Percentiles rank a stretch among this genome's conserved stretches.
phyloP scores from a whole-genome alignment of 495 filamentous ascomycete genomes.

The Xylaria castorea region DNA sequence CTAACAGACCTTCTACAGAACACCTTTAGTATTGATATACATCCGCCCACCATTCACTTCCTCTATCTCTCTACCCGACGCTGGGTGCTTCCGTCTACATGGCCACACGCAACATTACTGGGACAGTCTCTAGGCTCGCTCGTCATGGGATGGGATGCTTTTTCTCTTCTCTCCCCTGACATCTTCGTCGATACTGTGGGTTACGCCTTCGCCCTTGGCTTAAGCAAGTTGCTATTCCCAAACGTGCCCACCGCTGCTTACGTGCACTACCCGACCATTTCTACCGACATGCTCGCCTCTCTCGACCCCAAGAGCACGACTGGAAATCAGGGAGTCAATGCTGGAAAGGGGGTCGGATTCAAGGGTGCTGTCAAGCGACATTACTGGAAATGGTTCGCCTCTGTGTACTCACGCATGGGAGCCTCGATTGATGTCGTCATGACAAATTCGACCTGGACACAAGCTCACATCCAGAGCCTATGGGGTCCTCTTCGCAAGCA shows the following conservation, averaged over 20 bases:
- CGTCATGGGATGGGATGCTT: conserved; percentile 89
- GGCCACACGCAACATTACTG: conserved; percentile 92
- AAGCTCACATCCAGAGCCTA: conserved; percentile 77
- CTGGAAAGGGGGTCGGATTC: conserved; percentile 73
- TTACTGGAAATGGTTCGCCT: conserved; percentile 89
- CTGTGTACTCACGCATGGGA: conserved; percentile 80
- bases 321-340: conserved; percentile 79
- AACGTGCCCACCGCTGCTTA: conserved; percentile 87
- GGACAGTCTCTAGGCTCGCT: conserved; percentile 90
- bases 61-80: conserved; percentile 88
- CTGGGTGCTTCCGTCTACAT: conserved; percentile 82
- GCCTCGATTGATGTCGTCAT: conserved; percentile 87
- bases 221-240: conserved; percentile 83
- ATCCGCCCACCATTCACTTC: conserved; percentile 82
- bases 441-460: conserved; percentile 96
- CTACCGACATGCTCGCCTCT: conserved; percentile 93
- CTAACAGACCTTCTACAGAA: conserved; percentile 52
- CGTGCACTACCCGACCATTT: conserved; percentile 98
- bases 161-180: conserved; percentile 87
- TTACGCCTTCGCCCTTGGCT: conserved; percentile 86
- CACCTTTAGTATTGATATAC: conserved; percentile 91
- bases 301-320: conserved; percentile 66
- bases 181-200: conserved; percentile 98
- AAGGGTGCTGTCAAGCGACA: conserved; percentile 70
- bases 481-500: conserved; percentile 69